Evolutionary conservation across 202 grass and related monocot species (phyloP).

Genomic region (Saccharum hybrid): DNA sequence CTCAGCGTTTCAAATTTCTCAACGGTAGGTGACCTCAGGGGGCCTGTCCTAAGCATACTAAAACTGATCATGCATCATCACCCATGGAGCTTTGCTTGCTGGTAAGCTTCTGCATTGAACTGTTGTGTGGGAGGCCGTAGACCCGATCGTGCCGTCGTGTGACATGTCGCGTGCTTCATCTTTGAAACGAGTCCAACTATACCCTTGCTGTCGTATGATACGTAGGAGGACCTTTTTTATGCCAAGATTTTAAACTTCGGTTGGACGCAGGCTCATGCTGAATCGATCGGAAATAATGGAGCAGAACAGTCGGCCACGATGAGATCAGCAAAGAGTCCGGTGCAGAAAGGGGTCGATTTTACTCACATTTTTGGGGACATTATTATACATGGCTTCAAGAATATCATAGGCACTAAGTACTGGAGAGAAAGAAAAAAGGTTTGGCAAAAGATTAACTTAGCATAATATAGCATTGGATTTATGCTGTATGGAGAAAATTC

Average conservation of each 20-base stretch:
- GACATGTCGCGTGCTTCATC: conserved; percentile 24
- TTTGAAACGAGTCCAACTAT: conserved; percentile 3
- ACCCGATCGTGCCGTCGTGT: conserved; percentile 19
- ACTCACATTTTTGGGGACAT: conserved; percentile 62
- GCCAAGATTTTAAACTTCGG: conserved; percentile 16
- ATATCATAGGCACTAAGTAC: conserved; percentile 48
- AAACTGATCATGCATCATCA: conserved; percentile 36
- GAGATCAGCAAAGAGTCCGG: not conserved
- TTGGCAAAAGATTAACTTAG: conserved; percentile 52
- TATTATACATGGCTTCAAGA: conserved; percentile 64
- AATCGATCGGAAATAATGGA: not conserved
- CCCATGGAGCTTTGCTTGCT: not conserved
- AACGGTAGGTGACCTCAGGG: conserved; percentile 24
- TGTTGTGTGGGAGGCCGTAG: conserved; percentile 28
- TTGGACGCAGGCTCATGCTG: conserved; percentile 25
- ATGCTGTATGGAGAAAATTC: conserved; percentile 60
- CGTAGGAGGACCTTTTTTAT: not conserved
- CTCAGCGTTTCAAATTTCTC: conserved; percentile 45
- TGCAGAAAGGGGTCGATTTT: conserved; percentile 54
- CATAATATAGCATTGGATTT: conserved; percentile 53
- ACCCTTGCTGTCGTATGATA: conserved; percentile 4
- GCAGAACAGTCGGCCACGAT: conserved; percentile 14
- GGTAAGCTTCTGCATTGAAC: conserved; percentile 13
- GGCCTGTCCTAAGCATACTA: not conserved
- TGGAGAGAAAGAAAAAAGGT: not conserved